These are phyloP conservation scores for Solidago caesia DNA, from an alignment of 129 eudicot genomes.

Conservation along the genomic window DNA sequence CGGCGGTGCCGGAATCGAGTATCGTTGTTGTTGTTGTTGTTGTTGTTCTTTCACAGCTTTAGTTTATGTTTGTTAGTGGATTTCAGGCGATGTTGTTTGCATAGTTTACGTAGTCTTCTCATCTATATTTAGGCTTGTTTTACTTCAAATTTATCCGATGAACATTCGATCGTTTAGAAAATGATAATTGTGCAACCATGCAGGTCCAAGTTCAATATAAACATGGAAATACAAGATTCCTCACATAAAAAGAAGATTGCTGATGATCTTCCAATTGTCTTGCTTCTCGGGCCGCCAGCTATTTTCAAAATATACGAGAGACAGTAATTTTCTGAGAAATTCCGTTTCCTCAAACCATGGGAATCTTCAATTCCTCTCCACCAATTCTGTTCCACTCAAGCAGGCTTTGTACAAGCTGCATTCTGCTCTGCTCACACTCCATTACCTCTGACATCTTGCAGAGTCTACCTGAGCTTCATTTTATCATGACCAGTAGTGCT, in stretches of 20 bases:
- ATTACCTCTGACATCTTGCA: conserved; percentile 33
- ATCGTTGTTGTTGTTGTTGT: too few species aligned
- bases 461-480: conserved; percentile 39
- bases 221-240: conserved; percentile 16
- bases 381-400: conserved; percentile 36
- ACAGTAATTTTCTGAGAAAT: conserved; percentile 36
- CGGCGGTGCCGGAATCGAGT: too few species aligned
- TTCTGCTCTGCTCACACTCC: conserved; percentile 19
- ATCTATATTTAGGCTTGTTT: too few species aligned
- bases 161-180: too few species aligned
- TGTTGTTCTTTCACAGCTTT: too few species aligned
- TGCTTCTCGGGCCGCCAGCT: conserved; percentile 34
- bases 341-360: conserved; percentile 38
- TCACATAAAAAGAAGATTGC: conserved; percentile 11
- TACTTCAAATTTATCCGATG: too few species aligned
- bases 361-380: conserved; percentile 40
- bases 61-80: too few species aligned
- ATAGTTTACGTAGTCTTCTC: too few species aligned
- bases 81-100: too few species aligned
- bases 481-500: conserved; percentile 38
- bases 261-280: conserved; percentile 24
- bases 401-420: conserved; percentile 33
- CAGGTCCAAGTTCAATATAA: conserved; percentile 20
- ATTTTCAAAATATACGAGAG: conserved; percentile 24
- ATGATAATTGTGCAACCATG: neutral